These are phyloP conservation scores for Backusella sp. DNA, from an alignment of 192 early-diverging fungal species.

Conservation along the genomic window DNA sequence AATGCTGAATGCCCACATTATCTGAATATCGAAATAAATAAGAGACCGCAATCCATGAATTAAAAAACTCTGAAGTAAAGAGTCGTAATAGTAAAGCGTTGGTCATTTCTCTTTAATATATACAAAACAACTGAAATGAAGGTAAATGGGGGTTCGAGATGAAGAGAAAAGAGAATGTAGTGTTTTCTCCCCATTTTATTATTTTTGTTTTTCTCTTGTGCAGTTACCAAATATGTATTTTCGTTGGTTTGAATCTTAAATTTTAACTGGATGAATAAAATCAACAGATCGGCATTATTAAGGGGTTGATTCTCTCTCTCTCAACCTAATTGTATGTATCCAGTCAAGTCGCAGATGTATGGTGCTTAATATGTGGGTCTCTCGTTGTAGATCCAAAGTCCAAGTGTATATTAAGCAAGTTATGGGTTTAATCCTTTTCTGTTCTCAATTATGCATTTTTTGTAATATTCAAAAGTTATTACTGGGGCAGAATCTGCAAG, in stretches of 20 bases:
- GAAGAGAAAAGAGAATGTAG: background rate
- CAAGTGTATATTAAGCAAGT: too few relatives aligned
- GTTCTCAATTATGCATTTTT: too few relatives aligned
- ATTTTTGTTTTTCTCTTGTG: background rate
- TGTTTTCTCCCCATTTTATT: background rate
- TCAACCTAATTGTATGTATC: too few relatives aligned
- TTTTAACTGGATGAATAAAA: background rate
- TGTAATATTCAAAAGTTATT: too few relatives aligned
- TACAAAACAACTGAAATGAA: background rate
- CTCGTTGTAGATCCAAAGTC: too few relatives aligned
- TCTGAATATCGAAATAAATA: conserved; percentile 89
- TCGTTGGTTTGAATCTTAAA: background rate
- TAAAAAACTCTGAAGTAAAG: conserved; percentile 89
- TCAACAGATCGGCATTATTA: background rate
- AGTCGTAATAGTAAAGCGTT: conserved; percentile 68
- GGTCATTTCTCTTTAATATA: conserved; percentile 35
- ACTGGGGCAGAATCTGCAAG: too few relatives aligned
- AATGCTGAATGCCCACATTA: conserved; percentile 85
- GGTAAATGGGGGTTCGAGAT: background rate
- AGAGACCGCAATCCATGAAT: conserved; percentile 87
- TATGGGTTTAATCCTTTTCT: too few relatives aligned
- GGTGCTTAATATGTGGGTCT: too few relatives aligned
- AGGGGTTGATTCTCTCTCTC: background rate
- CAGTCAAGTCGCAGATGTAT: too few relatives aligned
- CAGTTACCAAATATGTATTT: background rate